These are phyloP conservation scores for Psilocybe mexicana DNA, from an alignment of 1,284 basidiomycete genomes.

Conservation along the genomic window DNA sequence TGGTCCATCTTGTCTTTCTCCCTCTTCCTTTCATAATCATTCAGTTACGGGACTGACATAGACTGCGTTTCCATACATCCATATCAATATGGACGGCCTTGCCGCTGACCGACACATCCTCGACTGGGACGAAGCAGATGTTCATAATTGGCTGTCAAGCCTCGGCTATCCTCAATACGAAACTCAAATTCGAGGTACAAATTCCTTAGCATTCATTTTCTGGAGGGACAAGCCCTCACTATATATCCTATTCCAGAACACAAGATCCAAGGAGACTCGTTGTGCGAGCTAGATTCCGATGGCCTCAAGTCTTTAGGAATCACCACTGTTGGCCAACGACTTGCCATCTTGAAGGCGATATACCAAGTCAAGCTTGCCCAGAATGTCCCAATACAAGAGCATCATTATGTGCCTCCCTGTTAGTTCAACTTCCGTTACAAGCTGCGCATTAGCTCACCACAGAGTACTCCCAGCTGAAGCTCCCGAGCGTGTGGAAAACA, in stretches of 20 bases:
- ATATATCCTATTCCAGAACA: constrained; percentile 60
- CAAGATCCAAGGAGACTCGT: constrained; percentile 85
- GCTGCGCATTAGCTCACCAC: constrained; percentile 13
- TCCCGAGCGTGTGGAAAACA: constrained; percentile 57
- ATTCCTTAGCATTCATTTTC: constrained; percentile 14
- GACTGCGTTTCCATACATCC: background rate
- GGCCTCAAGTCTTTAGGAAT: constrained; percentile 85
- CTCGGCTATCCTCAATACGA: constrained; percentile 85
- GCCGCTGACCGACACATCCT: constrained; percentile 50
- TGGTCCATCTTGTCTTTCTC: constrained; percentile 3
- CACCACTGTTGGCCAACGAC: constrained; percentile 80
- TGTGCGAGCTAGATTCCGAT: constrained; percentile 81
- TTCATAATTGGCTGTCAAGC: constrained; percentile 72
- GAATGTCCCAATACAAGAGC: constrained; percentile 80
- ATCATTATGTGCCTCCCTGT: constrained; percentile 92
- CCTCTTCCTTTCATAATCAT: constrained; percentile 2
- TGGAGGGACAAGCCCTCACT: constrained; percentile 10
- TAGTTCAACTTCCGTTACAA: constrained; percentile 33
- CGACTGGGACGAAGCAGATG: constrained; percentile 83
- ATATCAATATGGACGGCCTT: constrained; percentile 30
- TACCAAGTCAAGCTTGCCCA: constrained; percentile 86
- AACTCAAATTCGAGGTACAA: constrained; percentile 62
- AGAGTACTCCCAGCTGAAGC: constrained; percentile 54
- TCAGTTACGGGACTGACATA: constrained; percentile 1
- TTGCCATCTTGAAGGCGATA: constrained; percentile 87